A percentile compares a stretch with the other conserved stretches of the same genome.
Conservation (phyloP, 1,284 basidiomycete species). For the Leccinum colubrinum region DNA sequence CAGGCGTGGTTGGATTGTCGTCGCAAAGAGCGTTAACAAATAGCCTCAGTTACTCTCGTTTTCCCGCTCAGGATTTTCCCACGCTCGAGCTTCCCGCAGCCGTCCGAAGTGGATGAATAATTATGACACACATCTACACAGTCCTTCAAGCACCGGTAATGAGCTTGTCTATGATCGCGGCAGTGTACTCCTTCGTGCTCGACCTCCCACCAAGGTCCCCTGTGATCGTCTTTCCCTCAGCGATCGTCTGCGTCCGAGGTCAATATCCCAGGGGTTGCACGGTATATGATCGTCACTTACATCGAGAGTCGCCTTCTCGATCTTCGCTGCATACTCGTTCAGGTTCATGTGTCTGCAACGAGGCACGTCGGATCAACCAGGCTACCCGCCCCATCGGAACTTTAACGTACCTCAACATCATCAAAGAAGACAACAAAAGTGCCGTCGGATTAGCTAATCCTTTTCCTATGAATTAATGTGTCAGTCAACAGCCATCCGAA, state of each 20-base stretch:
- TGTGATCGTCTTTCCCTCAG: slow-evolving; percentile 91
- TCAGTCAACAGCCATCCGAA: slow-evolving; percentile 7
- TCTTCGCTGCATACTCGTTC: slow-evolving; percentile 81
- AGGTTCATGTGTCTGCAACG: slow-evolving; percentile 88
- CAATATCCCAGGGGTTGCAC: slow-evolving; percentile 17
- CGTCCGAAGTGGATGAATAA: slow-evolving; percentile 6
- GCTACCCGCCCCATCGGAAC: slow-evolving; percentile 4
- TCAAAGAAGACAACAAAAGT: slow-evolving; percentile 89
- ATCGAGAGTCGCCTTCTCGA: slow-evolving; percentile 87
- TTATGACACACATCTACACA: slow-evolving; percentile 13
- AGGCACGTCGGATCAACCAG: slow-evolving; percentile 27
- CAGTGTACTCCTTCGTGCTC: slow-evolving; percentile 84
- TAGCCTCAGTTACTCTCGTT: slow-evolving; percentile 12
- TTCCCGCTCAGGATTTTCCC: slow-evolving; percentile 29
- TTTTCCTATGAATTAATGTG: slow-evolving; percentile 60
- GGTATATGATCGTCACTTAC: slow-evolving; percentile 47
- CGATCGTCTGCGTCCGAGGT: slow-evolving; percentile 70
- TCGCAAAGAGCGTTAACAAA: slow-evolving; percentile 30
- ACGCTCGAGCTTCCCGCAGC: slow-evolving; percentile 20
- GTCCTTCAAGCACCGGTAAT: slow-evolving; percentile 36
- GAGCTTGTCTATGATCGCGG: slow-evolving; percentile 82
- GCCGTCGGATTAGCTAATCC: slow-evolving; percentile 99
- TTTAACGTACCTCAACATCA: slow-evolving; percentile 86
- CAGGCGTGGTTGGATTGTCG: slow-evolving; percentile 52
- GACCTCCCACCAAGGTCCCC: slow-evolving; percentile 92